These are phyloP conservation scores for Mycena haematopus DNA, from an alignment of 768 basidiomycete genomes.

Conservation along the genomic window DNA sequence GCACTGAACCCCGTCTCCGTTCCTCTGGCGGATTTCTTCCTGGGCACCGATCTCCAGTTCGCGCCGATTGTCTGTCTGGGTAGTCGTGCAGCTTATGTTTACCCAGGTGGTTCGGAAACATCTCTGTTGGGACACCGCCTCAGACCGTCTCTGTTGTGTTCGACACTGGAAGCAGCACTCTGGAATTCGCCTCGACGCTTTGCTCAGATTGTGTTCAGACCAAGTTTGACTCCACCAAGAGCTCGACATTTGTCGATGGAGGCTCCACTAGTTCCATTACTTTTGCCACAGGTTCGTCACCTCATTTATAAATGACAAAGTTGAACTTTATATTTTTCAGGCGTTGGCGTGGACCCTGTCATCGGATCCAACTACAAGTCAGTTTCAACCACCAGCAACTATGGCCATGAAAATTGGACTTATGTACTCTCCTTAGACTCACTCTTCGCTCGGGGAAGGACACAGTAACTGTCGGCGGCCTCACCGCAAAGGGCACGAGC, in stretches of 20 bases:
- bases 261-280: slow-evolving; percentile 49
- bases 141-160: slow-evolving; percentile 59
- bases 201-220: slow-evolving; percentile 53
- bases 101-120: slow-evolving; percentile 58
- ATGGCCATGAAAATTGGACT: too few relatives aligned
- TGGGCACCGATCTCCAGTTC: slow-evolving; percentile 65
- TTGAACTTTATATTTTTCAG: not conserved
- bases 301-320: not conserved
- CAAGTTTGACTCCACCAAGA: slow-evolving; percentile 54
- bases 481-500: slow-evolving; percentile 43
- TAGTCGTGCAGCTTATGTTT: slow-evolving; percentile 5
- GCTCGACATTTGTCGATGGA: slow-evolving; percentile 57
- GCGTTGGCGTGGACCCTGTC: slow-evolving; percentile 60
- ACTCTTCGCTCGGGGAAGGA: slow-evolving; percentile 53
- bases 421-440: slow-evolving; percentile 35
- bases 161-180: slow-evolving; percentile 55
- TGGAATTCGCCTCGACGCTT: slow-evolving; percentile 39
- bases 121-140: slow-evolving; percentile 61
- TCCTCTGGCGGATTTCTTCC: slow-evolving; percentile 58
- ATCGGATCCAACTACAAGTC: slow-evolving; percentile 48
- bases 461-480: slow-evolving; percentile 55
- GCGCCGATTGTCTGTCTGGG: slow-evolving; percentile 22
- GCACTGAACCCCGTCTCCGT: slow-evolving; percentile 47
- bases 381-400: not conserved
- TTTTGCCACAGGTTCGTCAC: slow-evolving; percentile 53